These are phyloP conservation scores for Phaseolus coccineus DNA, from an alignment of 331 rosid species.

Conservation along the genomic window DNA sequence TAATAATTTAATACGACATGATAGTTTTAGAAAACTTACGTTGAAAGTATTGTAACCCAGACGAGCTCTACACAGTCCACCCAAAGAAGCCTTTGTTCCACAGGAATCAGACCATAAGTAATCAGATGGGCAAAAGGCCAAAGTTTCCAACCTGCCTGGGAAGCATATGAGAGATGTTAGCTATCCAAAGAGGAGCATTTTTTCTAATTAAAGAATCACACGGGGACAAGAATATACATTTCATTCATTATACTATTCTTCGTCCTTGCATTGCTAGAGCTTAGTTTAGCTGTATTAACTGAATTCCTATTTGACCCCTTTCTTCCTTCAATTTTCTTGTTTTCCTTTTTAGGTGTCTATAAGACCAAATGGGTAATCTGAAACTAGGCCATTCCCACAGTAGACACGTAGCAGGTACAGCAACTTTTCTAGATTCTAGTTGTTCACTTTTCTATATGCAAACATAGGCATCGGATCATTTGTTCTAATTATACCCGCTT, in stretches of 20 bases:
- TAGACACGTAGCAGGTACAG: neutral
- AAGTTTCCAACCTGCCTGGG: constrained; percentile 97
- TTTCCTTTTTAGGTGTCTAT: neutral
- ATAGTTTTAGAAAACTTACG: constrained; percentile 62
- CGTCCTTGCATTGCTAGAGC: neutral
- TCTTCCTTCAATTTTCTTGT: neutral
- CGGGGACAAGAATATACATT: constrained; percentile 21
- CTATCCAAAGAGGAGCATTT: neutral
- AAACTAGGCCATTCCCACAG: constrained; percentile 14
- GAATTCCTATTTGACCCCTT: neutral
- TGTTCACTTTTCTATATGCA: constrained; percentile 18
- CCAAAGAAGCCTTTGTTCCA: constrained; percentile 99
- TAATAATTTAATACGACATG: constrained; percentile 24
- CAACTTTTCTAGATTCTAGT: constrained; percentile 4
- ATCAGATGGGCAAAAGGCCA: constrained; percentile 98
- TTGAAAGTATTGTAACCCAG: constrained; percentile 97
- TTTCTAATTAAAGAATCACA: constrained; percentile 12
- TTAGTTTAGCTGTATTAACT: constrained; percentile 2
- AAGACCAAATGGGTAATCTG: neutral
- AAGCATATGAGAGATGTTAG: constrained; percentile 43
- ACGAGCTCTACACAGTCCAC: constrained; percentile 95
- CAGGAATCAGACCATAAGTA: constrained; percentile 91
- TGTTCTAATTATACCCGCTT: neutral
- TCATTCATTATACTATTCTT: constrained; percentile 31
- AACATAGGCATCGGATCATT: constrained; percentile 7